Evolutionary conservation across 257 asterid genomes (phyloP).

Genomic region (Solanum ossicruentum): DNA sequence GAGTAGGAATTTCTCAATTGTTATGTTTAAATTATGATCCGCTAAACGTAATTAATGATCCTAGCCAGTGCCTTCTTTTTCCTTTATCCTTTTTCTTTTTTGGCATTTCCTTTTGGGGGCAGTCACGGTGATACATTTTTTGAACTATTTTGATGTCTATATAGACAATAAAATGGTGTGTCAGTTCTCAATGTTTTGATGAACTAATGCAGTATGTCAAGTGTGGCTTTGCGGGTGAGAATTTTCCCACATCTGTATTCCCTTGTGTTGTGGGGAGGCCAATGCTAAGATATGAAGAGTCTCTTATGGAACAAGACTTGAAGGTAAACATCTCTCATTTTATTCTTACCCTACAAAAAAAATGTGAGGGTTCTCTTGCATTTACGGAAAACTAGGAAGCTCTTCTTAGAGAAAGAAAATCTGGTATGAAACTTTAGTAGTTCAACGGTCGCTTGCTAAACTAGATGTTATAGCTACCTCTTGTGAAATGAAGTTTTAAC

Average conservation of each 20-base stretch:
- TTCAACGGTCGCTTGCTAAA: background rate
- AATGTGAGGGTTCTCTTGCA: background rate
- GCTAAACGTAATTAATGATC: background rate
- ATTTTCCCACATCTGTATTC: conserved; percentile 93
- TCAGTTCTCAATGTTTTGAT: background rate
- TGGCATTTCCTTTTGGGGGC: background rate
- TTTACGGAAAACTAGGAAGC: background rate
- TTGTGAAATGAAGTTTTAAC: background rate
- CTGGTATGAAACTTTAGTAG: background rate
- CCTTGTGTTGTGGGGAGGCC: conserved; percentile 99
- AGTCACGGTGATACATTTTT: background rate
- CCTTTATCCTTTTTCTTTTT: background rate
- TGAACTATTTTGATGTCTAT: background rate
- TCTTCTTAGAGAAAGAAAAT: background rate
- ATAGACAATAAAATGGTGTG: background rate
- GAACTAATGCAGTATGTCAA: conserved; percentile 78
- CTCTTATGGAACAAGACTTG: conserved; percentile 84
- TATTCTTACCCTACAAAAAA: background rate
- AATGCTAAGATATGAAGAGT: conserved; percentile 91
- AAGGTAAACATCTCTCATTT: conserved; percentile 33
- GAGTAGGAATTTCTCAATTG: background rate
- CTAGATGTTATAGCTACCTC: background rate
- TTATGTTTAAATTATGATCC: background rate
- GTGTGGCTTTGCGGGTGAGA: conserved; percentile 95
- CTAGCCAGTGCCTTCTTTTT: background rate